Base-by-base conservation (phyloP, 1,139 yeast genomes). In the Debaryomyces fabryi region DNA sequence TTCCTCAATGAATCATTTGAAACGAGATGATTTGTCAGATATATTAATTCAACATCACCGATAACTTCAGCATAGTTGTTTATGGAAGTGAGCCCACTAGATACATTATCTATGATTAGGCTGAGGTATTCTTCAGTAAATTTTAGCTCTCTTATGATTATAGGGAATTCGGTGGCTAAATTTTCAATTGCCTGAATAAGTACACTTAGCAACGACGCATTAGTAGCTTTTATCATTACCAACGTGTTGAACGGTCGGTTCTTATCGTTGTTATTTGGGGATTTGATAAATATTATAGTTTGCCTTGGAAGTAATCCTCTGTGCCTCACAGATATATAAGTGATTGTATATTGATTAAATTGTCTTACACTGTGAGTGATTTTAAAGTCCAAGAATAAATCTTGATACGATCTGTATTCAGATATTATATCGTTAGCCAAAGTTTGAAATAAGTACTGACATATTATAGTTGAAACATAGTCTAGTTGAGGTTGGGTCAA, bases 31-130 rank as follows among this genome's bases (percentile, higher is more conserved):
- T n/a, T 32, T 2, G 39, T 23, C 18, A 37, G 46, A 30, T 49
- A 52, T 1, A 58, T 54, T 27, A 63, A 35, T 46, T 61, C 63
- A 9, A 59, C 38, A 39, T 61, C 57, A 12, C 60, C 63, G 10
- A 49, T 33, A 6, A 43, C 37, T 5, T 45, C 42, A 27, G 44
- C 38, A 18, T 42, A 25, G 18, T 46, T 37, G 5, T 27, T n/a
- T 20, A 43, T 15, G 7, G 39, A 24, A 9, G 23, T 32, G 10
- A 46, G 27, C 13, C 34, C 27, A 16, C 25, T 24, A 42, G 49
- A 52, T 27, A 58, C 35, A 38, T 49, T 46, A 42, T 58, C 54
- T 16, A 57, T 41, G 8, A 58, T 45, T 15, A 44, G 38, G 4
- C 55, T 56, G 12, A 59, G 51, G 18, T 34, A 46, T 15, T 41